phyloP scores from a whole-genome alignment of 352 stramenopile genomes.

The Phytophthora ramorum region DNA sequence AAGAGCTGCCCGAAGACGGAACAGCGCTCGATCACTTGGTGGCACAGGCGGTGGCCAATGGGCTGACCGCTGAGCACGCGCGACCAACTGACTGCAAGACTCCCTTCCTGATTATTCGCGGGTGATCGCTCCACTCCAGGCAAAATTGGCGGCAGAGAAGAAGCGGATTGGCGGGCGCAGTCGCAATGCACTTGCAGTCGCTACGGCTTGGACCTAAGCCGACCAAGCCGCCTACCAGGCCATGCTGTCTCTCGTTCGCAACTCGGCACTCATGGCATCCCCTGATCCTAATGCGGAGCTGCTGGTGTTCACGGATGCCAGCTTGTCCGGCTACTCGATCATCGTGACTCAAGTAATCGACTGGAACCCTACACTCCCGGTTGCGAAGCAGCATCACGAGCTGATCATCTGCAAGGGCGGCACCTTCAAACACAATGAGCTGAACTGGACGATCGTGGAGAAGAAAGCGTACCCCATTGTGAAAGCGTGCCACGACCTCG shows the following conservation, averaged over 20 bases:
- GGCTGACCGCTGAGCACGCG: background rate
- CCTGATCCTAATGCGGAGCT: conserved; percentile 1
- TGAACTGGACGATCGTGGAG: background rate
- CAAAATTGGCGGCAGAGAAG: background rate
- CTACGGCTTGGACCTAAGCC: too few species aligned
- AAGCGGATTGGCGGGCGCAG: background rate
- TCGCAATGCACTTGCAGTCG: background rate
- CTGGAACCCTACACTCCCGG: background rate
- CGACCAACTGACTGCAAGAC: conserved; percentile 2
- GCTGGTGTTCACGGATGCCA: background rate
- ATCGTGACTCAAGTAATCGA: background rate
- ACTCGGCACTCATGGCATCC: background rate
- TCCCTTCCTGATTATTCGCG: conserved; percentile 1
- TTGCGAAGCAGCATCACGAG: background rate
- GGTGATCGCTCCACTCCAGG: background rate
- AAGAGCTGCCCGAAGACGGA: background rate
- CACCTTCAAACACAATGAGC: background rate
- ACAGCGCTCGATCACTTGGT: background rate
- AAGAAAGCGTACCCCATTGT: background rate
- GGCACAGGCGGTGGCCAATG: background rate
- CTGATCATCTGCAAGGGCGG: background rate
- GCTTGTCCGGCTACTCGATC: background rate
- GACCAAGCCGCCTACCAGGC: too few species aligned
- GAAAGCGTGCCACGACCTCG: background rate
- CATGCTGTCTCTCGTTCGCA: background rate